Percentiles rank a stretch among this genome's conserved stretches.
phyloP scores from a whole-genome alignment of 768 basidiomycete genomes.

The Auricularia auricula-judae region DNA sequence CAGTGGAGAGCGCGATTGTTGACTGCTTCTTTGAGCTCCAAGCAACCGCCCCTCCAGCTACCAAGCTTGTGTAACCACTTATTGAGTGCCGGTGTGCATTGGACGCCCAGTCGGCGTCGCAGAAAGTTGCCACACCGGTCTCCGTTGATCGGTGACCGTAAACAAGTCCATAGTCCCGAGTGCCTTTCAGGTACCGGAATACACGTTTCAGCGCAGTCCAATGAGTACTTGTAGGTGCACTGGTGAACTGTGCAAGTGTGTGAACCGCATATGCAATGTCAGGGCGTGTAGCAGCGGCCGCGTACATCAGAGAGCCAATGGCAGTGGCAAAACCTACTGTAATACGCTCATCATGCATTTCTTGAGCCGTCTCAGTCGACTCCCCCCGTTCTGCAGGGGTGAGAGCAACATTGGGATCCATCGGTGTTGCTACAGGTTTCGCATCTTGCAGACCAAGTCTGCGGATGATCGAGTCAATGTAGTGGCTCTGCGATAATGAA shows the following conservation, averaged over 20 bases:
- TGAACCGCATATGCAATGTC: conserved; percentile 19
- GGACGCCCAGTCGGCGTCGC: conserved; percentile 19
- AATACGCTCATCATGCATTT: too few relatives aligned
- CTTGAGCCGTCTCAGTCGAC: too few relatives aligned
- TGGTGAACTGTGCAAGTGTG: conserved; percentile 15
- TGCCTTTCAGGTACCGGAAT: conserved; percentile 19
- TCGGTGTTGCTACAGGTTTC: conserved; percentile 7
- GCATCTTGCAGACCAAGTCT: conserved; percentile 3
- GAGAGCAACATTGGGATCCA: conserved; percentile 9
- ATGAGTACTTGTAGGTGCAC: conserved; percentile 15
- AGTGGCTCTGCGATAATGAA: conserved; percentile 6
- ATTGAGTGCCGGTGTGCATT: conserved; percentile 19
- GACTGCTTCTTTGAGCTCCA: conserved; percentile 18
- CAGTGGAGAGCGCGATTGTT: conserved; percentile 15
- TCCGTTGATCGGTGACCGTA: conserved; percentile 5
- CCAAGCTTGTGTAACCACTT: conserved; percentile 16
- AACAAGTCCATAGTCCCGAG: conserved; percentile 8
- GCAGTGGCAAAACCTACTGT: not conserved
- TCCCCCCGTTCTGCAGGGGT: too few relatives aligned
- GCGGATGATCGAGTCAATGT: conserved; percentile 7
- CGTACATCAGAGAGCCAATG: conserved; percentile 22
- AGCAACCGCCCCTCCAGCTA: conserved; percentile 12
- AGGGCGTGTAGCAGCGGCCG: conserved; percentile 16
- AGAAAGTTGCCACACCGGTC: not conserved
- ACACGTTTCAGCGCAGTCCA: conserved; percentile 16